Evolutionary conservation across 2,329 filamentous ascomycete species (phyloP).

Genomic region (Aspergillus versicolor): DNA sequence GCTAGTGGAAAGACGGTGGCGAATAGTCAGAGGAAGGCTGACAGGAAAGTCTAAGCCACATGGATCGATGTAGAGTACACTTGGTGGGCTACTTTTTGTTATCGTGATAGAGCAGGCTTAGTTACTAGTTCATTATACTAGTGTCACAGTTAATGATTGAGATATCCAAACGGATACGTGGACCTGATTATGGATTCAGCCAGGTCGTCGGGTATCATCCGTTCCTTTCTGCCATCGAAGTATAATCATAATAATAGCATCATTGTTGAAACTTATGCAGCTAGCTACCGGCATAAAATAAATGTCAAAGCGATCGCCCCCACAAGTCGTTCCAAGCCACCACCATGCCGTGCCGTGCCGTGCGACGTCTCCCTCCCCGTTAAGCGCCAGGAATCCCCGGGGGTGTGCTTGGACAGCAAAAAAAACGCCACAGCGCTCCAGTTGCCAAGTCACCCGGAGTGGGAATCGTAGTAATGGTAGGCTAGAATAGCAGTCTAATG

Average conservation of each 20-base stretch:
- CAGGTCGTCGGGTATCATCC: neutral
- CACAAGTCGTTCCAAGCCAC: neutral
- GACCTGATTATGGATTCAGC: neutral
- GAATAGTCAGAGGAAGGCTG: neutral
- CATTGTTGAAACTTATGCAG: no score
- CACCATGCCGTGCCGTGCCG: neutral
- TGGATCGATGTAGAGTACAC: neutral
- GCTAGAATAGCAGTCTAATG: neutral
- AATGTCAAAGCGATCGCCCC: neutral
- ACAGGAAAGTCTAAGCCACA: neutral
- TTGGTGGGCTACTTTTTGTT: neutral
- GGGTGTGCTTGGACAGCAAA: neutral
- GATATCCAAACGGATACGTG: no score
- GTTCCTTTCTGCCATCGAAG: neutral
- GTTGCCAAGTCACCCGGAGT: no score
- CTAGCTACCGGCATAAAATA: neutral
- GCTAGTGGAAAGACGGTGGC: constrained; percentile 11
- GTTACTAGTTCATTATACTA: neutral
- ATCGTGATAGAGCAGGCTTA: neutral
- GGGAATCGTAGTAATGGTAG: neutral
- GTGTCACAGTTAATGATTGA: neutral
- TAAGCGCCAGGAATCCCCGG: constrained; percentile 4
- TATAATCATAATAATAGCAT: neutral
- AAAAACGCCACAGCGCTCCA: neutral
- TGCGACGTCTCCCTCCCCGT: neutral